These are phyloP conservation scores for Penicillium psychrofluorescens DNA, from an alignment of 495 filamentous ascomycete species.

Conservation along the genomic window DNA sequence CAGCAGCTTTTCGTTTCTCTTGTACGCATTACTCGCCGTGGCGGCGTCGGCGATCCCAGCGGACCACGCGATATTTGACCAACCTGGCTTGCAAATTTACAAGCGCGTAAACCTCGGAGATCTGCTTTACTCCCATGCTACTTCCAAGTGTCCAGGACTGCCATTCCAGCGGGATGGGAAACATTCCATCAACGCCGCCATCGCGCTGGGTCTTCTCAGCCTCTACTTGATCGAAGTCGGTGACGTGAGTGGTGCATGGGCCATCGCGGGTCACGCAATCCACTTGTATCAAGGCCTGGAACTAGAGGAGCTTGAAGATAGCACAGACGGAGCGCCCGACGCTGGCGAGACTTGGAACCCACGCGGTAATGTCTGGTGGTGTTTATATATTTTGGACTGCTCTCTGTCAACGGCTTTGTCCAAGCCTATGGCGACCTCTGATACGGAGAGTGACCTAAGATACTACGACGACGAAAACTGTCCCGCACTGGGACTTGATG, in stretches of 20 bases:
- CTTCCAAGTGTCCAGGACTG: not conserved
- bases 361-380: constrained; percentile 12
- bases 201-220: constrained; percentile 5
- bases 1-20: not conserved
- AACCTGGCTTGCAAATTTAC: not conserved
- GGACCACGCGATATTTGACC: constrained; percentile 4
- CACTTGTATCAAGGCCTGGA: constrained; percentile 10
- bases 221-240: constrained; percentile 8
- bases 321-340: too few species aligned
- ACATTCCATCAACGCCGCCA: constrained; percentile 5
- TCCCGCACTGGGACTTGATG: not conserved
- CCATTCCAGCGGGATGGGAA: not conserved
- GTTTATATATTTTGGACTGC: constrained; percentile 12
- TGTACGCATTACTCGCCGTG: constrained; percentile 10
- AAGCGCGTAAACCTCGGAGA: constrained; percentile 1
- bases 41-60: constrained; percentile 3
- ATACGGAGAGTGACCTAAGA: constrained; percentile 7
- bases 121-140: constrained; percentile 2
- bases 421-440: constrained; percentile 11
- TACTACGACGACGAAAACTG: not conserved
- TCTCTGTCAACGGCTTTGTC: constrained; percentile 8
- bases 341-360: too few species aligned
- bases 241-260: constrained; percentile 11
- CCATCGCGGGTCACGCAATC: constrained; percentile 10
- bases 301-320: not conserved